phyloP scores from a whole-genome alignment of 495 filamentous ascomycete genomes.

The Cladorrhinum samala region DNA sequence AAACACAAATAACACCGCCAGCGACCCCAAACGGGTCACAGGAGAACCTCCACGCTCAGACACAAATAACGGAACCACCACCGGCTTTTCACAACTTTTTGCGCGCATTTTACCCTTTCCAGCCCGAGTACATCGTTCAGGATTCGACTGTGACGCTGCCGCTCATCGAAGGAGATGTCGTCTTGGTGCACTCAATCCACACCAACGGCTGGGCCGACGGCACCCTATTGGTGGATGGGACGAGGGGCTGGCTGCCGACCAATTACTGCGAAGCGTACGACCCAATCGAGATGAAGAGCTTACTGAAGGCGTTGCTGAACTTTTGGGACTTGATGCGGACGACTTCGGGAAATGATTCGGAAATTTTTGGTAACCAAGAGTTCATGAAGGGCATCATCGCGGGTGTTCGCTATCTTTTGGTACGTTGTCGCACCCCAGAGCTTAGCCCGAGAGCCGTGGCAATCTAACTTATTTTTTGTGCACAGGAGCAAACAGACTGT shows the following conservation, averaged over 20 bases:
- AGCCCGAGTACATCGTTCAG: constrained; percentile 59
- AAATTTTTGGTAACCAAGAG: constrained; percentile 77
- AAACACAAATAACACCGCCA: constrained; percentile 65
- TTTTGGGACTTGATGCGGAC: constrained; percentile 88
- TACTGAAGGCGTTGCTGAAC: constrained; percentile 80
- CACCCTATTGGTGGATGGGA: constrained; percentile 81
- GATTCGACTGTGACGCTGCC: constrained; percentile 83
- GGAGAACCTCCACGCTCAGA: constrained; percentile 37
- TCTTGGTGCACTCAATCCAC: constrained; percentile 94
- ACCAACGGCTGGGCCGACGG: constrained; percentile 99
- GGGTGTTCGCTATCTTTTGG: constrained; percentile 82
- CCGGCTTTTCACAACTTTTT: constrained; percentile 89
- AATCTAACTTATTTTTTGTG: constrained; percentile 13
- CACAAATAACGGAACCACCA: constrained; percentile 25
- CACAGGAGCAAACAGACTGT: constrained; percentile 80
- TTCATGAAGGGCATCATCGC: constrained; percentile 90
- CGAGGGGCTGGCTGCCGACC: constrained; percentile 92
- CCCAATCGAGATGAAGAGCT: constrained; percentile 71
- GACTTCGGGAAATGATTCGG: constrained; percentile 54
- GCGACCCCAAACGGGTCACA: constrained; percentile 61
- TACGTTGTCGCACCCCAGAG: constrained; percentile 40
- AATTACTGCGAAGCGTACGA: constrained; percentile 98
- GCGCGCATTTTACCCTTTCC: constrained; percentile 92
- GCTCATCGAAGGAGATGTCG: constrained; percentile 82
- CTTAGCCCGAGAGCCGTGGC: background rate